A percentile compares a stretch with the other conserved stretches of the same genome.
These are phyloP conservation scores for Polyplosphaeria fusca DNA, from an alignment of 495 filamentous ascomycete species.

Conservation along the genomic window DNA sequence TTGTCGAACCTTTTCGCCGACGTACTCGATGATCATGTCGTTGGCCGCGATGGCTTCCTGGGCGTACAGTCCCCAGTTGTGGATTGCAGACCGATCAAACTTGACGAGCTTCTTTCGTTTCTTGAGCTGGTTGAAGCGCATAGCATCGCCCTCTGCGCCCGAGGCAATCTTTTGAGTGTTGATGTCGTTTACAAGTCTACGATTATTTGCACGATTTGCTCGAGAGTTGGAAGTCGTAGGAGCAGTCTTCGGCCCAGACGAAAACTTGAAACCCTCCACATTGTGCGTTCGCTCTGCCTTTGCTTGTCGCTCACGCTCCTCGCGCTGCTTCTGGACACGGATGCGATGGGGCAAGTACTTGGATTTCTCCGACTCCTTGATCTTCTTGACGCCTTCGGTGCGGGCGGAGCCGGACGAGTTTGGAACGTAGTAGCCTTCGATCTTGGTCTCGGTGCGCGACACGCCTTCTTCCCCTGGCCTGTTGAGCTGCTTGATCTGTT, in stretches of 20 bases:
- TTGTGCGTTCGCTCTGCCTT: conserved; percentile 60
- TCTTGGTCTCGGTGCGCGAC: conserved; percentile 53
- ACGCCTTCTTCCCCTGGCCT: conserved; percentile 52
- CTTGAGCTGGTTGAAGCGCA: conserved; percentile 98
- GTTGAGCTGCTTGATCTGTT: conserved; percentile 84
- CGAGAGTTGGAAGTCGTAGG: conserved; percentile 78
- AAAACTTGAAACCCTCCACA: conserved; percentile 65
- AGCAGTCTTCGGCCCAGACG: conserved; percentile 69
- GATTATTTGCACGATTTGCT: conserved; percentile 90
- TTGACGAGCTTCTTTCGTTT: conserved; percentile 99
- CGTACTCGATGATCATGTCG: conserved; percentile 99
- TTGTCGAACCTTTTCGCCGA: conserved; percentile 94
- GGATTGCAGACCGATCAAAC: conserved; percentile 95
- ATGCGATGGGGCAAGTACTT: conserved; percentile 97
- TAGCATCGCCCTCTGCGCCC: conserved; percentile 74
- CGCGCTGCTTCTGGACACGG: conserved; percentile 83
- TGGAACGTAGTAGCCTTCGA: conserved; percentile 87
- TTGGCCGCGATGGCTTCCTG: conserved; percentile 96
- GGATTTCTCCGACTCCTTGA: conserved; percentile 93
- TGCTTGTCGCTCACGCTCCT: conserved; percentile 78
- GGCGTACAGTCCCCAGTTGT: conserved; percentile 97
- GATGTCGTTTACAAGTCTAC: conserved; percentile 87
- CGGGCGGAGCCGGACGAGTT: conserved; percentile 81
- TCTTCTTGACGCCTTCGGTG: conserved; percentile 90
- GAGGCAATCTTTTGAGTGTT: conserved; percentile 81